Base-by-base conservation (phyloP, 2,329 filamentous ascomycete species). In the Emergomyces orientalis region DNA sequence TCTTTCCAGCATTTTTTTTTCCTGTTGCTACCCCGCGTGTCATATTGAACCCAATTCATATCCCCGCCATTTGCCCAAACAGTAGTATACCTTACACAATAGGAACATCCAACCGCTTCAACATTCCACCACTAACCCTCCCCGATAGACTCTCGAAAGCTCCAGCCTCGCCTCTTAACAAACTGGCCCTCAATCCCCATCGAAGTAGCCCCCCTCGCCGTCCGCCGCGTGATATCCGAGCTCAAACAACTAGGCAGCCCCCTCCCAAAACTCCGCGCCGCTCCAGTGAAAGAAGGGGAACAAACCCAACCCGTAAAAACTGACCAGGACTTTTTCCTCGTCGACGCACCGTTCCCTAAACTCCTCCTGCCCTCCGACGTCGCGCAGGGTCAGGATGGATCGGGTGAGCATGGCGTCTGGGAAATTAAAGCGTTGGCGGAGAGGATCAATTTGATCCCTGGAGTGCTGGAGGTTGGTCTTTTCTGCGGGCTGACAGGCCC, bases 381-480 rank as follows among this genome's bases (percentile, higher is more conserved):
- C 22, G 71, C 73, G 41, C 75, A 75, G 9, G 77, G 76, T 2
- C 72, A 74, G 61, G 82, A 77, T 51, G 79, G 81, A 6, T 82
- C 84, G 65, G 84, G 86, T 25, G 78, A 81, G 67, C 80, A 84
- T 65, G 88, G 90, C 19, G 78, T 83, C 49, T 97, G 91, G 90
- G 89, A 93, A 67, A 89, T 97, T 6, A 84, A 88, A 66, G 81
- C 81, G 43, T 80, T 99, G 59, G 88, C 90, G 8, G 81, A 82
- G 66, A 83, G 84, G 69, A 87, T 97, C 71, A 91, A 95, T 75
- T 81, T 82, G 67, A 88, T 96, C 67, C 87, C 89, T 1, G 94
- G 94, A 59, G 90, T 99, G 9, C 81, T 97, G 61, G 94, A 96
- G 73, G 92, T 95, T 34, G 94, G 94, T 17, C 82, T 99, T 55